These are phyloP conservation scores for Nicotiana rustica DNA, from an alignment of 305 asterid genomes.

Conservation along the genomic window DNA sequence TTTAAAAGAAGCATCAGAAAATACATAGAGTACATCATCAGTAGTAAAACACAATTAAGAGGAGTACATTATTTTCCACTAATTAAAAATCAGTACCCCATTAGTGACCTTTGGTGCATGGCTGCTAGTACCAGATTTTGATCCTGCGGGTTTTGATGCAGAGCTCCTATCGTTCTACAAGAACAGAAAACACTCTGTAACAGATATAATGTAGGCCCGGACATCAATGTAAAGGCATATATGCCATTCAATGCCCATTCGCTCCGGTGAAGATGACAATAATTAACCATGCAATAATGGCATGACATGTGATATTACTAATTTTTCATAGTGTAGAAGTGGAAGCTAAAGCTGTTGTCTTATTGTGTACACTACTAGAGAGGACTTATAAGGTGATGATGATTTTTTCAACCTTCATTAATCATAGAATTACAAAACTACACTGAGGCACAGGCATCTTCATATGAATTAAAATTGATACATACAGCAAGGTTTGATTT, in stretches of 20 bases:
- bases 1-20: constrained; percentile 16
- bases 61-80: not conserved
- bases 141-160: constrained; percentile 50
- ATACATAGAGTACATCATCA: not conserved
- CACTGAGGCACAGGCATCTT: constrained; percentile 2
- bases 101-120: constrained; percentile 53
- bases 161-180: constrained; percentile 62
- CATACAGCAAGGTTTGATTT: constrained; percentile 57
- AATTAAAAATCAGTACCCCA: constrained; percentile 53
- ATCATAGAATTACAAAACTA: not conserved
- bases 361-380: not conserved
- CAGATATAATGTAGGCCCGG: not conserved
- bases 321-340: not conserved
- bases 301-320: not conserved
- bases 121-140: constrained; percentile 51
- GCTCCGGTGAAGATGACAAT: not conserved
- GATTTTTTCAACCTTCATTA: too few relatives aligned
- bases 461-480: constrained; percentile 31
- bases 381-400: not conserved
- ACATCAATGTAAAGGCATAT: constrained; percentile 1
- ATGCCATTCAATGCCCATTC: not conserved
- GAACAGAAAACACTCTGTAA: not conserved
- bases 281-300: constrained; percentile 16
- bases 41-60: not conserved
- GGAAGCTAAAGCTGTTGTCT: constrained; percentile 14